Conservation (phyloP, 2,329 filamentous ascomycete genomes). For the Coniochaeta pulveracea region DNA sequence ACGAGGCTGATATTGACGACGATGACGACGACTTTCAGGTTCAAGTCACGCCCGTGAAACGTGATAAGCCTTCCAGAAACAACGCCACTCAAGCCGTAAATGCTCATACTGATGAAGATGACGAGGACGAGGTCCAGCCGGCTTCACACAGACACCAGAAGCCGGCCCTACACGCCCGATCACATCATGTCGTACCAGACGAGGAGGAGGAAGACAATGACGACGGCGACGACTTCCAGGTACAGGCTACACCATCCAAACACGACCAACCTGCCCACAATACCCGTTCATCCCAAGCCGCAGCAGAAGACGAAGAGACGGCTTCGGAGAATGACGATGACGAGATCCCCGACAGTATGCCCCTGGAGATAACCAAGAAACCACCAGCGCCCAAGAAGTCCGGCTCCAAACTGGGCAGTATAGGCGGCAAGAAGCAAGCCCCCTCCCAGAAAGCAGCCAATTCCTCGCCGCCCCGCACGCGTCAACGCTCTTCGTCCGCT, state of each 20-base stretch:
- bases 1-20: slow-evolving; percentile 15
- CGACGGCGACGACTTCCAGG: slow-evolving; percentile 39
- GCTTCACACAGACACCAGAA: too few relatives aligned
- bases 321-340: slow-evolving; percentile 21
- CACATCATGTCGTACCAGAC: too few relatives aligned
- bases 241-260: slow-evolving; percentile 32
- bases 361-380: background rate
- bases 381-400: background rate
- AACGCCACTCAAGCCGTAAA: too few relatives aligned
- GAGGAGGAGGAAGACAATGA: slow-evolving; percentile 28
- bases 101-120: too few relatives aligned
- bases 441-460: slow-evolving; percentile 9
- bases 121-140: too few relatives aligned
- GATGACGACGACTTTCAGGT: slow-evolving; percentile 36
- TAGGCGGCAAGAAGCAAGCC: slow-evolving; percentile 20
- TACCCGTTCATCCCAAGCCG: background rate
- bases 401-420: slow-evolving; percentile 19
- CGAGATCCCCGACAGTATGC: slow-evolving; percentile 7
- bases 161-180: too few relatives aligned
- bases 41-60: too few relatives aligned
- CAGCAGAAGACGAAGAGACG: slow-evolving; percentile 14
- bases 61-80: background rate
- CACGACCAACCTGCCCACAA: background rate
- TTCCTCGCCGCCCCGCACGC: slow-evolving; percentile 10
- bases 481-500: slow-evolving; percentile 12